Base-by-base conservation (phyloP, 2,329 filamentous ascomycete species). In the Cadophora malorum region DNA sequence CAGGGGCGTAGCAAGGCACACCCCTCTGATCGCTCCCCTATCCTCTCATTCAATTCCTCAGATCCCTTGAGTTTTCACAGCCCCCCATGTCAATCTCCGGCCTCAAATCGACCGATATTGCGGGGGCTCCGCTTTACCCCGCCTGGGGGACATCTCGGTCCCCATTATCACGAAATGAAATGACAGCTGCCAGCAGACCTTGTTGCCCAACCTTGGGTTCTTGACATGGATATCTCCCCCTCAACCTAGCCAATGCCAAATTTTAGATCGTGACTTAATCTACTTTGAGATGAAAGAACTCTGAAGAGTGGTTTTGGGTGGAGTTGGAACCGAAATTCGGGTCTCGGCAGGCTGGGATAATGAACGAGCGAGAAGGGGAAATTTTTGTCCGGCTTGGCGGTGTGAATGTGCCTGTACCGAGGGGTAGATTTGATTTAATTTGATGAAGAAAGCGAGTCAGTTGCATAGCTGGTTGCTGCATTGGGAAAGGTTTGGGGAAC, bases 321-420 rank as follows among this genome's bases (percentile, higher is more conserved):
- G 31, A 58, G 31, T 10, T 56, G 4, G 16, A 19, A 16, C 10
- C 19, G 25, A 5, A n/a, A 8, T 56, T 55, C 23, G 25, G 25
- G 16, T 19, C 35, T 59, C 55, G 55, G 55, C 55, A 14, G n/a
- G 5, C 31, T 59, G 35, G 55, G 31, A 21, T 25, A 59, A 41
- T 41, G 35, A 33, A 28, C 3, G 9, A 45, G 28, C 38, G 59
- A 28, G 19, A 62, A 19, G 59, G n/a, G 55, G 25, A 50, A 49
- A 62, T 62, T 62, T 62, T 62, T 62, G 59, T 49, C 45, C 59
- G 38, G 59, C 59, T 62, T 62, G 59, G 38, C 38, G 23, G 41
- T 45, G 35, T 38, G 35, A 7, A 38, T 38, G 28, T 28, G 28
- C 28, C 28, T 28, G 28, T 28, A 28, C 28, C 28, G 28, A 28